Evolutionary conservation across 2,329 filamentous ascomycete genomes (phyloP).

Genomic region (Anthostomella pinea): DNA sequence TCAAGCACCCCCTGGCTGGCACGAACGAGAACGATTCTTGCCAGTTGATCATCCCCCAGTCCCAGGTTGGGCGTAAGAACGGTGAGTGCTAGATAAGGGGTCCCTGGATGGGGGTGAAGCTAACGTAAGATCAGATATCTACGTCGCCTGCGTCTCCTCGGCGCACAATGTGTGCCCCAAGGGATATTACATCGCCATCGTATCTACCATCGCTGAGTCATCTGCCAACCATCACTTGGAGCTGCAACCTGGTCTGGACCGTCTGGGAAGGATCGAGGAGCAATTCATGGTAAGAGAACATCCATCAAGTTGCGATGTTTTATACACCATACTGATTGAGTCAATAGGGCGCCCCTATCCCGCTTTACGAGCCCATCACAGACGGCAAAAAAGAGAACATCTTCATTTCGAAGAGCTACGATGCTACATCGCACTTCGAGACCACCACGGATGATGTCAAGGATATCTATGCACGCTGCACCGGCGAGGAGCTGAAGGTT

Average conservation of each 20-base stretch:
- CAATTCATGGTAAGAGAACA: slow-evolving; percentile 76
- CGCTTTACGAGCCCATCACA: slow-evolving; percentile 87
- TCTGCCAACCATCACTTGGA: slow-evolving; percentile 93
- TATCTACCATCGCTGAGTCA: slow-evolving; percentile 93
- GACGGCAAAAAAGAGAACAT: slow-evolving; percentile 83
- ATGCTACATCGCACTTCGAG: slow-evolving; percentile 97
- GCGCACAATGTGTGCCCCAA: slow-evolving; percentile 98
- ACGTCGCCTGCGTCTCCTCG: slow-evolving; percentile 92
- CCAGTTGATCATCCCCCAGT: slow-evolving; percentile 97
- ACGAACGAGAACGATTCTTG: slow-evolving; percentile 86
- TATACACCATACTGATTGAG: slow-evolving; percentile 4
- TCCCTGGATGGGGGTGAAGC: neutral
- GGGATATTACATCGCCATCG: slow-evolving; percentile 98
- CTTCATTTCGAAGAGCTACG: slow-evolving; percentile 98
- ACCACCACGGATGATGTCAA: slow-evolving; percentile 86
- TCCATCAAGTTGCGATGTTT: neutral
- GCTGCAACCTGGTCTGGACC: slow-evolving; percentile 86
- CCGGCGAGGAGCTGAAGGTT: slow-evolving; percentile 82
- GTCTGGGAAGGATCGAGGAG: slow-evolving; percentile 91
- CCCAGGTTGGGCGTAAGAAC: slow-evolving; percentile 93
- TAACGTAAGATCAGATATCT: slow-evolving; percentile 54
- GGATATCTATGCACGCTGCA: slow-evolving; percentile 83
- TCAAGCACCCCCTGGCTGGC: slow-evolving; percentile 90
- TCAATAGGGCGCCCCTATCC: slow-evolving; percentile 71
- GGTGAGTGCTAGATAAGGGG: slow-evolving; percentile 56